These are phyloP conservation scores for Tricholoma sp. DNA, from an alignment of 768 basidiomycete species.

Conservation along the genomic window DNA sequence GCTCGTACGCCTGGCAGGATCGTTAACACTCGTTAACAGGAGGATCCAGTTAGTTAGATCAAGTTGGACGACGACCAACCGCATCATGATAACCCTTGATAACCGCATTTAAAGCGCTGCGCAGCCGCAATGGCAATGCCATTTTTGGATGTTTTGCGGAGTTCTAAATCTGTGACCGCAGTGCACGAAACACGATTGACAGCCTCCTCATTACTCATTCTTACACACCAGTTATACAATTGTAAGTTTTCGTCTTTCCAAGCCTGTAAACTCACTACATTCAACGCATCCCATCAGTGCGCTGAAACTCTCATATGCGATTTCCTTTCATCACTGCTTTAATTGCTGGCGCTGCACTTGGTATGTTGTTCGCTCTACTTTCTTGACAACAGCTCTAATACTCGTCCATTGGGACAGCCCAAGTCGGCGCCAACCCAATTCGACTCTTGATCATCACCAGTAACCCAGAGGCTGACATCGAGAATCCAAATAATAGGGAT, in stretches of 20 bases:
- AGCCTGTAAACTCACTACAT: conserved; percentile 2
- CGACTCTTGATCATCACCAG: conserved; percentile 35
- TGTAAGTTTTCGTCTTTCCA: conserved; percentile 7
- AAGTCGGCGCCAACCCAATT: conserved; percentile 47
- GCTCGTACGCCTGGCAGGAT: too few relatives aligned
- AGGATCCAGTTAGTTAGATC: too few relatives aligned
- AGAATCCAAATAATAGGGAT: conserved; percentile 6
- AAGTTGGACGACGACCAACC: too few relatives aligned
- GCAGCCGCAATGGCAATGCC: too few relatives aligned
- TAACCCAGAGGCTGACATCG: conserved; percentile 6
- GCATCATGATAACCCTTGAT: too few relatives aligned
- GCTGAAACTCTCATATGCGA: conserved; percentile 11
- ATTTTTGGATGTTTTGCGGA: too few relatives aligned
- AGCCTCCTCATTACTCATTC: background rate
- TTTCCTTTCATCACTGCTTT: conserved; percentile 19
- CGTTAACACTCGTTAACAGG: too few relatives aligned
- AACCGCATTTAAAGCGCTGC: too few relatives aligned
- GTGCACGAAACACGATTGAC: background rate
- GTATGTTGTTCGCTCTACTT: conserved; percentile 21
- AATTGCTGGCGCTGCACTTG: conserved; percentile 30
- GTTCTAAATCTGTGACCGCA: conserved; percentile 8
- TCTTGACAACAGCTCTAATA: background rate
- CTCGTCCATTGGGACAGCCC: conserved; percentile 19
- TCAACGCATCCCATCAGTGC: background rate
- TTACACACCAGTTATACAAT: background rate